Conservation (phyloP, 179 eudicot genomes). For the Drosera spatulata region DNA sequence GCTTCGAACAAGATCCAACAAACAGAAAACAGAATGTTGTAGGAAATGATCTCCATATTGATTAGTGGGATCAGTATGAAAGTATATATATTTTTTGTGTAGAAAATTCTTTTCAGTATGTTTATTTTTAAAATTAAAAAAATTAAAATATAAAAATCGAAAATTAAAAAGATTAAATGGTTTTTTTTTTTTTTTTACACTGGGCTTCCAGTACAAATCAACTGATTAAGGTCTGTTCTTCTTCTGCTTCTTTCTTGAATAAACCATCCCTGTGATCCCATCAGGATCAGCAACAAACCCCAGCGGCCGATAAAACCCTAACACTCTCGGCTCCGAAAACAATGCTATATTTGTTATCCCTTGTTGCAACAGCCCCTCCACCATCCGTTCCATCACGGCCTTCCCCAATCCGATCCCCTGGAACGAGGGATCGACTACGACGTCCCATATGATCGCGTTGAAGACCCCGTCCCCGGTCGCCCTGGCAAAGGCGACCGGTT, state of each 20-base stretch:
- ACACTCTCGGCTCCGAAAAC: conserved; percentile 93
- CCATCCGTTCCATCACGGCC: conserved; percentile 79
- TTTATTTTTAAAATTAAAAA: neutral
- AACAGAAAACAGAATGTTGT: no score
- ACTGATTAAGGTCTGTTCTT: conserved; percentile 3
- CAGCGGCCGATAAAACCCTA: conserved; percentile 81
- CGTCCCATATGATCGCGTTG: conserved; percentile 94
- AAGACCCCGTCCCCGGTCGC: conserved; percentile 97
- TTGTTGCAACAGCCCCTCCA: conserved; percentile 43
- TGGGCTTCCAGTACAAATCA: neutral
- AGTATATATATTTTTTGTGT: no score
- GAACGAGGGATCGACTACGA: conserved; percentile 80
- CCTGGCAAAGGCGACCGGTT: conserved; percentile 88
- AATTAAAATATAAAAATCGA: no score
- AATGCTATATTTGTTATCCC: conserved; percentile 75
- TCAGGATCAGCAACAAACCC: conserved; percentile 89
- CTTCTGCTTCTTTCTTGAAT: conserved; percentile 47
- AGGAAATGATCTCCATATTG: no score
- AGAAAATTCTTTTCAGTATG: neutral
- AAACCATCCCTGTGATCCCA: conserved; percentile 95
- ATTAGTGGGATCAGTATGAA: no score
- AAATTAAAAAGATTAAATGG: no score
- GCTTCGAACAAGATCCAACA: no score
- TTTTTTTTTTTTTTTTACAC: no score
- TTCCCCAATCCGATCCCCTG: conserved; percentile 93